A percentile compares a stretch with the other conserved stretches of the same genome.
phyloP scores from a whole-genome alignment of 805 yeast genomes.

The Maudiozyma saulgeensis region DNA sequence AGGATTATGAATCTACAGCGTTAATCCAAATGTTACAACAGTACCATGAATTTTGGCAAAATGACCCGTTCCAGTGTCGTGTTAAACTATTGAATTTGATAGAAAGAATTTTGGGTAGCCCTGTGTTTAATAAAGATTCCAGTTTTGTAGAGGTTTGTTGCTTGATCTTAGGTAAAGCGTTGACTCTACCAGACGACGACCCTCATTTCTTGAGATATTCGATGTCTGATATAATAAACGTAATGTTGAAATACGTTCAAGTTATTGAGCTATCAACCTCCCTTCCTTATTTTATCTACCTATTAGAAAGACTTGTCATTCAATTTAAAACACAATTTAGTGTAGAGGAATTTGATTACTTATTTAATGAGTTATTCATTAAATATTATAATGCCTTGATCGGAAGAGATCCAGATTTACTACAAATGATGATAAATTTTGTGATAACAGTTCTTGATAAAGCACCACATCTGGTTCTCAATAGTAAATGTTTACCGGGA shows the following conservation, averaged over 20 bases:
- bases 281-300: constrained; percentile 36
- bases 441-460: constrained; percentile 41
- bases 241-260: constrained; percentile 16
- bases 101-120: constrained; percentile 30
- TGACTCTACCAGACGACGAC: constrained; percentile 20
- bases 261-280: constrained; percentile 27
- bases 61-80: constrained; percentile 41
- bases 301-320: constrained; percentile 37
- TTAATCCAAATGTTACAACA: constrained; percentile 14
- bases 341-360: constrained; percentile 27
- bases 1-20: constrained; percentile 27
- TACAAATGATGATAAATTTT: constrained; percentile 43
- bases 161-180: constrained; percentile 37
- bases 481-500: constrained; percentile 18
- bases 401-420: constrained; percentile 48
- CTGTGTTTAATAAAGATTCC: constrained; percentile 33
- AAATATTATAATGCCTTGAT: constrained; percentile 29
- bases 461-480: constrained; percentile 40
- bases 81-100: constrained; percentile 35
- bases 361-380: constrained; percentile 34
- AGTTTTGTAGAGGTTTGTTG: constrained; percentile 56
- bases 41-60: constrained; percentile 38
- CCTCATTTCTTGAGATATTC: constrained; percentile 25
- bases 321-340: constrained; percentile 30
- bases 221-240: constrained; percentile 23